Evolutionary conservation across 2,329 filamentous ascomycete species (phyloP), one percentile per base, ranked within the genome.

Genomic region (Tolypocladium endophyticum): DNA sequence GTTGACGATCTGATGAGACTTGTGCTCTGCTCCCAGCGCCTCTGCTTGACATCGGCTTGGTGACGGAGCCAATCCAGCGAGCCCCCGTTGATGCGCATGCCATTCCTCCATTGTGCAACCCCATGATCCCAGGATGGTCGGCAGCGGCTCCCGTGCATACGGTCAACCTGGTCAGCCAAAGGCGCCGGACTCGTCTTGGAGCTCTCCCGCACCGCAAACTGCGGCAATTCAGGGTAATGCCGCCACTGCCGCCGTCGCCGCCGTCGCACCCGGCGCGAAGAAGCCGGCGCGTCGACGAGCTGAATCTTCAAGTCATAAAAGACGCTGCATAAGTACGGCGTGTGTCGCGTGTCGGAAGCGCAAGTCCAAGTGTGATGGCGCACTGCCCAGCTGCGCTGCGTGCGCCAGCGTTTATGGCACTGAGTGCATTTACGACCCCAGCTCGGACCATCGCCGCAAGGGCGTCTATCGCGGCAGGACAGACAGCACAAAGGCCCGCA

Each of bases 401-500:
- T 99, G 94, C 74, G 86, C 90, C 63, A 96, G 92, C 66, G 93
- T 97, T 59, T 97, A 99, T 71, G 84, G 86, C 62, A 94, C 90
- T 62, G 86, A 89, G 76, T 97, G 94, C 72, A 81, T 97, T 64
- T 97, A 97, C 79, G 93, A 97, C 70, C 93, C 92, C 4, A 95
- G 92, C 70, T 96, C 92, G 61, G 94, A 99, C 72, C 92, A 97
- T 72, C 88, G 94, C 56, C 87, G 94, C 57, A 97, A 97, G 73
- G 94, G 94, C 61, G 94, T 97, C 56, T 97, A 97, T 73, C 92
- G 93, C 69, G 92, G 96, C 74, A 94, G 96, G 73, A 85, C 89
- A 30, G 92, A 96, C 72, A 90, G 85, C 69, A 82, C 93, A 72
- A 95, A 95, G 76, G 92, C 92, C 28, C 86, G 86, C 63, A 91